phyloP scores from a whole-genome alignment of 306 rosid species.

The Casuarina glauca region DNA sequence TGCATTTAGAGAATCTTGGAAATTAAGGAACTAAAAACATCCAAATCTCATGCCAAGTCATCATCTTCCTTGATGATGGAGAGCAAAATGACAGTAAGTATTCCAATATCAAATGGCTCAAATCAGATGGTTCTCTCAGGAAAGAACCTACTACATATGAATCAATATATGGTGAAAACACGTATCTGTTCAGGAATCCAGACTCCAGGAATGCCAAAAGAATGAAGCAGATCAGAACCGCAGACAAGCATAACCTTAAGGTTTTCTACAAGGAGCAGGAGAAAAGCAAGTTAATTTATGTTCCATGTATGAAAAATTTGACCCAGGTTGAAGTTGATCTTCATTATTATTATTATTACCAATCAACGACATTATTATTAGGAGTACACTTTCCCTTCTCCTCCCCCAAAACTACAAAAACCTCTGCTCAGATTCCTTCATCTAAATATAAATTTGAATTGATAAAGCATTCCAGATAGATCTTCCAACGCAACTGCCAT shows the following conservation, averaged over 20 bases:
- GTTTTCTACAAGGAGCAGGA: constrained; percentile 54
- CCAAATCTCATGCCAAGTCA: not conserved
- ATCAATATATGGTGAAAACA: not conserved
- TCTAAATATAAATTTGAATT: not conserved
- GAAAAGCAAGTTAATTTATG: constrained; percentile 18
- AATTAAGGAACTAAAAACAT: not conserved
- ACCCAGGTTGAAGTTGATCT: not conserved
- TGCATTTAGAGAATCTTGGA: not conserved
- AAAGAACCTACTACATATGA: not conserved
- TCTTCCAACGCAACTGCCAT: not conserved
- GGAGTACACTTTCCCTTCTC: not conserved
- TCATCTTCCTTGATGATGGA: not conserved
- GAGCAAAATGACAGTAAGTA: not conserved
- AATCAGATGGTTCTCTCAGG: constrained; percentile 4
- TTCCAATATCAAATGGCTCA: constrained; percentile 12
- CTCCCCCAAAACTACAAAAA: not conserved
- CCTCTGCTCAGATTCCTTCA: not conserved
- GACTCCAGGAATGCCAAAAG: constrained; percentile 69
- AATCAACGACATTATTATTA: not conserved
- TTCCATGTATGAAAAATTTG: not conserved
- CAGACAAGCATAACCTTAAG: constrained; percentile 85
- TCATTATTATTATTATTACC: not conserved
- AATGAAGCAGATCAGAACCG: constrained; percentile 89
- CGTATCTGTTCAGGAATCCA: constrained; percentile 81
- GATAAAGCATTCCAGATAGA: not conserved